Conservation (phyloP, 371 early-diverging fungal genomes). For the Nematocida ironsii region DNA sequence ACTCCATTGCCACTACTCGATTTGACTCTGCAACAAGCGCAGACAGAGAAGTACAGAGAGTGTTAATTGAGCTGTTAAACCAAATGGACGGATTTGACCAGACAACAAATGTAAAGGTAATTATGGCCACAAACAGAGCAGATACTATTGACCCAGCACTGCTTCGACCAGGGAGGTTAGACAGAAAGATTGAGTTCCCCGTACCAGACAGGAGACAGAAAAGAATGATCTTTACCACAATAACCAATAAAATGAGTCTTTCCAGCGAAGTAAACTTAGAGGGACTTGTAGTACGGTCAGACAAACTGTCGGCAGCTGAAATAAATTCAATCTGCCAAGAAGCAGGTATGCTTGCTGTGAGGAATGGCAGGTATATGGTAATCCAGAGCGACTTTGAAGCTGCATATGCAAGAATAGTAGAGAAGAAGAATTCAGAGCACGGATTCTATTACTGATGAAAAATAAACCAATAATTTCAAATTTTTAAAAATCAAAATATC, state of each 20-base stretch:
- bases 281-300: constrained; percentile 92
- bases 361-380: constrained; percentile 94
- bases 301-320: constrained; percentile 95
- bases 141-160: constrained; percentile 94
- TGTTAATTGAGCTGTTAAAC: constrained; percentile 91
- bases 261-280: constrained; percentile 95
- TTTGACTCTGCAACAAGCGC: constrained; percentile 99
- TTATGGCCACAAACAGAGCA: constrained; percentile 98
- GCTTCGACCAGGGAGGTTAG: constrained; percentile 88
- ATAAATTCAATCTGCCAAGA: constrained; percentile 98
- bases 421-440: constrained; percentile 62
- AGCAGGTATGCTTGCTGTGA: constrained; percentile 96
- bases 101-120: constrained; percentile 89
- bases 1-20: constrained; percentile 93
- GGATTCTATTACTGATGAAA: constrained; percentile 63
- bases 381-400: constrained; percentile 92
- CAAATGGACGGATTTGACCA: constrained; percentile 99
- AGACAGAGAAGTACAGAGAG: constrained; percentile 98
- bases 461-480: not conserved
- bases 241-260: constrained; percentile 95
- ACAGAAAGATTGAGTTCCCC: constrained; percentile 86
- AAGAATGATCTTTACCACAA: constrained; percentile 90
- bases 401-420: constrained; percentile 72
- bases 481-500: not conserved
- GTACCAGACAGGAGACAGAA: constrained; percentile 97